phyloP scores from a whole-genome alignment of 768 basidiomycete species.

The Cubamyces sp. region DNA sequence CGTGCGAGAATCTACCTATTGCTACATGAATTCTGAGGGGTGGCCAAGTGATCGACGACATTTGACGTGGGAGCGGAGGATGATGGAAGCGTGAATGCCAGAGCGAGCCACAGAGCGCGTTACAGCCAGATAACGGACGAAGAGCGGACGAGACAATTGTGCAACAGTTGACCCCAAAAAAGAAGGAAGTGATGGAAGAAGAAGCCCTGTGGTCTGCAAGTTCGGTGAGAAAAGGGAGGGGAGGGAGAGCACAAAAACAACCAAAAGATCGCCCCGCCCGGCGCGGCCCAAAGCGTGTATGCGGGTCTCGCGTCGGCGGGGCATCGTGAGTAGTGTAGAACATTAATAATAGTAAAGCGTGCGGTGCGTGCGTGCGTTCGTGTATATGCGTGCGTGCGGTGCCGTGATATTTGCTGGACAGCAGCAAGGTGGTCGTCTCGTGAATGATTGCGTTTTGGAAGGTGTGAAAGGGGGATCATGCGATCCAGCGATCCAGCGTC shows the following conservation, averaged over 20 bases:
- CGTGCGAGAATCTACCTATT: slow-evolving; percentile 26
- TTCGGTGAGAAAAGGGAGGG: not conserved
- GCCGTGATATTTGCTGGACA: slow-evolving; percentile 24
- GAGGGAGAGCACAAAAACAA: not conserved
- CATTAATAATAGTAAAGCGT: slow-evolving; percentile 18
- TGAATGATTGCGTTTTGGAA: slow-evolving; percentile 20
- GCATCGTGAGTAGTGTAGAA: slow-evolving; percentile 28
- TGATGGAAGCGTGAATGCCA: slow-evolving; percentile 16
- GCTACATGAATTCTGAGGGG: slow-evolving; percentile 23
- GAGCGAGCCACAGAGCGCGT: slow-evolving; percentile 25
- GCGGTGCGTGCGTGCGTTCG: slow-evolving; percentile 28
- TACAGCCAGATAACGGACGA: slow-evolving; percentile 21
- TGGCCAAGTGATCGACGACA: slow-evolving; percentile 16
- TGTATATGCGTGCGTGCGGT: slow-evolving; percentile 32
- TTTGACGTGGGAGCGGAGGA: slow-evolving; percentile 8
- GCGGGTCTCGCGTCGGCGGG: slow-evolving; percentile 17
- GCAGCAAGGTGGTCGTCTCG: slow-evolving; percentile 27
- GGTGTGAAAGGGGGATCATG: not conserved
- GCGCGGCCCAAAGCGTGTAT: slow-evolving; percentile 24
- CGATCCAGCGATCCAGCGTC: not conserved
- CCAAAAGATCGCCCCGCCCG: slow-evolving; percentile 12
- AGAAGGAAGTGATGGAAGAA: not conserved
- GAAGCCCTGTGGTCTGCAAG: slow-evolving; percentile 14
- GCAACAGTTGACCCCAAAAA: slow-evolving; percentile 26
- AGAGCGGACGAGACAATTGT: slow-evolving; percentile 18